phyloP scores from a whole-genome alignment of 331 rosid species.

The Ulmus americana region DNA sequence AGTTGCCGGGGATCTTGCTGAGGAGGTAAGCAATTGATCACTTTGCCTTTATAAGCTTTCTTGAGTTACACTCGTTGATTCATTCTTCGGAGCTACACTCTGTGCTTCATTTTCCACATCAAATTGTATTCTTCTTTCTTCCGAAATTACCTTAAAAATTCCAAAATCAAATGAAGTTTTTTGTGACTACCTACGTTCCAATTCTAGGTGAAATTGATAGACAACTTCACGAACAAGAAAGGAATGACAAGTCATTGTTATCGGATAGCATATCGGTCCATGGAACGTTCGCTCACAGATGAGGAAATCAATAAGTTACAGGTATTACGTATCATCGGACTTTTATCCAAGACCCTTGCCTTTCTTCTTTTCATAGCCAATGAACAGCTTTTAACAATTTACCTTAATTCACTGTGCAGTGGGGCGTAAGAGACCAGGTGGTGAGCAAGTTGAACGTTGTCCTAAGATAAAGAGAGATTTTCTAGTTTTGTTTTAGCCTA shows the following conservation, averaged over 20 bases:
- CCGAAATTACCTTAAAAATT: background rate
- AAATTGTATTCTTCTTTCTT: too few species aligned
- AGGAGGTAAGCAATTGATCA: constrained; percentile 57
- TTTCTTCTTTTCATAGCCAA: background rate
- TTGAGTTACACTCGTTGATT: background rate
- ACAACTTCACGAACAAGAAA: constrained; percentile 90
- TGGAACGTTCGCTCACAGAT: constrained; percentile 93
- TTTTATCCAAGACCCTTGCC: background rate
- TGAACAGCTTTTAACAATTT: constrained; percentile 7
- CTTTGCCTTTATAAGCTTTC: background rate
- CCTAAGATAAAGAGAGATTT: constrained; percentile 46
- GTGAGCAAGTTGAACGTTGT: constrained; percentile 73
- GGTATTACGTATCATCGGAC: constrained; percentile 33
- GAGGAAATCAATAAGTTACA: constrained; percentile 84
- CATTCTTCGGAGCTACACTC: background rate
- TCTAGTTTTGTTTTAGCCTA: background rate
- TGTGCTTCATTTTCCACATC: background rate
- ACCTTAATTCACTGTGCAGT: constrained; percentile 42
- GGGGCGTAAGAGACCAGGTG: constrained; percentile 76
- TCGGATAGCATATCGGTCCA: constrained; percentile 81
- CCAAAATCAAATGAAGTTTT: background rate
- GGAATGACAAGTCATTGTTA: constrained; percentile 96
- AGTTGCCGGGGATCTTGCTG: constrained; percentile 90
- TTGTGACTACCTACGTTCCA: background rate
- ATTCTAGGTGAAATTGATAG: constrained; percentile 70